These are phyloP conservation scores for Nicotiana tomentosiformis DNA, from an alignment of 257 asterid genomes.

Conservation along the genomic window DNA sequence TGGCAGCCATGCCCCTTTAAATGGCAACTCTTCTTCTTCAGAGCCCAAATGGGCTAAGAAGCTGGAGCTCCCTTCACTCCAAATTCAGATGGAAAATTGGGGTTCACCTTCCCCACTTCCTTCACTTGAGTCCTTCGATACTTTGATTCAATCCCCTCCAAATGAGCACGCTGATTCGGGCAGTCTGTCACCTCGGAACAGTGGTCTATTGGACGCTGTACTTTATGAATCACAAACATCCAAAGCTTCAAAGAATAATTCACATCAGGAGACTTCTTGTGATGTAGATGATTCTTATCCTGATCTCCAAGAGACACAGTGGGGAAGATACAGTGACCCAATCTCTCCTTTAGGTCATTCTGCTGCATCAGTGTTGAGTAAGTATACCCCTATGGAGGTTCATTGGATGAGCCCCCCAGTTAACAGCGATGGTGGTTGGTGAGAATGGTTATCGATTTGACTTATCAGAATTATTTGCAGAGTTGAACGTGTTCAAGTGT, in stretches of 20 bases:
- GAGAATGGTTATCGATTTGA: slow-evolving; percentile 8
- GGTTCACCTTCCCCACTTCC: slow-evolving; percentile 62
- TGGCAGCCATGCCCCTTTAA: slow-evolving; percentile 50
- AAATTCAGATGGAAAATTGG: slow-evolving; percentile 62
- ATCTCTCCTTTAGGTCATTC: slow-evolving; percentile 50
- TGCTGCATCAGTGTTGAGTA: slow-evolving; percentile 44
- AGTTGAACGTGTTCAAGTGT: not conserved
- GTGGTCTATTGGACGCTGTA: slow-evolving; percentile 67
- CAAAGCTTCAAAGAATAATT: slow-evolving; percentile 26
- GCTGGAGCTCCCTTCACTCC: slow-evolving; percentile 99
- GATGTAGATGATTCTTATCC: slow-evolving; percentile 33
- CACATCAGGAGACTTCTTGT: slow-evolving; percentile 19
- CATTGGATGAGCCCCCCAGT: slow-evolving; percentile 43
- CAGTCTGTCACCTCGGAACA: slow-evolving; percentile 46
- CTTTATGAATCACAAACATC: slow-evolving; percentile 44
- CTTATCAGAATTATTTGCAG: not conserved
- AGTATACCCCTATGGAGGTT: slow-evolving; percentile 41
- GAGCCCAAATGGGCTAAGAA: slow-evolving; percentile 67
- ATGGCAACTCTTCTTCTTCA: slow-evolving; percentile 69
- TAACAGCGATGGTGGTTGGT: slow-evolving; percentile 38
- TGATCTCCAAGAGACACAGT: slow-evolving; percentile 30
- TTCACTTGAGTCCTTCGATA: slow-evolving; percentile 52
- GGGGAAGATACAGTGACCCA: slow-evolving; percentile 45
- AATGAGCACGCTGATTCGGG: slow-evolving; percentile 30
- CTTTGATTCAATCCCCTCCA: slow-evolving; percentile 52